Base-by-base conservation (phyloP, 2,329 filamentous ascomycete genomes). In the Pseudogymnoascus sp. region DNA sequence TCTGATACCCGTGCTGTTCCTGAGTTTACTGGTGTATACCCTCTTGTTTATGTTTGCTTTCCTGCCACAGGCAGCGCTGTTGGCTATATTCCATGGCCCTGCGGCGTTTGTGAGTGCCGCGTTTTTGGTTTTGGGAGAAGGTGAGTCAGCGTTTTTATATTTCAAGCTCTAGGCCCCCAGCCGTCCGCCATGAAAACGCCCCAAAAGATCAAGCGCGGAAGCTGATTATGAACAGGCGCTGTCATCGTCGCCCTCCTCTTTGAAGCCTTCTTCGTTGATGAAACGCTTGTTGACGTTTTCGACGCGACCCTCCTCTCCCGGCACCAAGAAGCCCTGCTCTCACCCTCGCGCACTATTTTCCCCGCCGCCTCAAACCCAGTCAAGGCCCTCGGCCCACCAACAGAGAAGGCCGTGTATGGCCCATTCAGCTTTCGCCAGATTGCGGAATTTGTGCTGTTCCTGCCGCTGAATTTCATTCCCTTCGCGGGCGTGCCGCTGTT, bases 361-460 rank as follows among this genome's bases (percentile, higher is more conserved):
- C 77, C 77, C 23, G 87, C 93, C 64, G 86, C 86, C 1, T 84
- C 88, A 58, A 86, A 88, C 69, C 84, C 91, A 0, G 86, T 95
- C 59, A 88, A 88, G 72, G 88, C 88, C 75, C 85, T 97, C 0
- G 93, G 93, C 28, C 92, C 91, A 67, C 91, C 92, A 0, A 92
- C 88, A 0, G 85, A 79, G 21, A 81, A 86, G 1, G 90, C 91
- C 0, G 82, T 91, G 16, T 97, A 95, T 75, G 87, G 89, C 7
- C 93, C 93, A 0, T 97, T 96, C 80, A 96, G 90, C 62, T 78
- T 96, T 61, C 84, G 90, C n/a, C 93, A 97, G 75, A 95, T 96
- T 63, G 72, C 90, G 66, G 93, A 97, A 76, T 88, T 97, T 64
- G 79, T 96, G 37, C 69, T 90, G 31, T 87, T 88, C 70, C 80